Conservation (phyloP, 148 eudicot species). For the Cornus florida region DNA sequence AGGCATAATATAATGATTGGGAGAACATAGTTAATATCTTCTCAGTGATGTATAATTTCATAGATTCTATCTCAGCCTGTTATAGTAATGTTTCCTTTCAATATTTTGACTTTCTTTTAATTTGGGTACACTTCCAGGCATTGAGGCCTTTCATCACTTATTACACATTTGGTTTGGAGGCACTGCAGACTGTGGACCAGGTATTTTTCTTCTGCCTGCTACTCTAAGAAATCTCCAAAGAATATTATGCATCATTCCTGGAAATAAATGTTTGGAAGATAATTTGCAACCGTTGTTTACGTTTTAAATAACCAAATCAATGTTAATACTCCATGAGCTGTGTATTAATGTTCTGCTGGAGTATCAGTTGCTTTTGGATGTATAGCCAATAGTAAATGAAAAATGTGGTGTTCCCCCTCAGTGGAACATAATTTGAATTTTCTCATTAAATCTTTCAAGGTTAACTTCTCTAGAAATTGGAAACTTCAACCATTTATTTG, state of each 20-base stretch:
- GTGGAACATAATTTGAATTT: background rate
- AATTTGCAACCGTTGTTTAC: background rate
- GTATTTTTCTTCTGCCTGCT: conserved; percentile 25
- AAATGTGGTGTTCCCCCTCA: background rate
- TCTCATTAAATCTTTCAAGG: background rate
- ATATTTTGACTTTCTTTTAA: background rate
- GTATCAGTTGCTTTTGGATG: background rate
- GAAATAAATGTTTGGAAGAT: background rate
- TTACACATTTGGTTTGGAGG: conserved; percentile 60
- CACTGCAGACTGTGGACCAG: conserved; percentile 57
- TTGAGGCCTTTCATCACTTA: conserved; percentile 74
- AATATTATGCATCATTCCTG: background rate
- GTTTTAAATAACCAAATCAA: background rate
- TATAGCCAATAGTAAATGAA: too few relatives aligned
- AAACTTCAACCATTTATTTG: background rate
- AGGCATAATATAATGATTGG: background rate
- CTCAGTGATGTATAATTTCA: background rate
- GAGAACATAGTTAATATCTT: background rate
- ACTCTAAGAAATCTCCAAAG: background rate
- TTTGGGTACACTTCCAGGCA: conserved; percentile 40
- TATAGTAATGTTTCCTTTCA: background rate
- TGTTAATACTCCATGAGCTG: background rate
- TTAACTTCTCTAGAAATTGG: background rate
- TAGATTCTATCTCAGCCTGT: background rate
- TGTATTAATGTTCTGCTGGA: background rate